Percentiles rank a stretch among this genome's conserved stretches.
Conservation (phyloP, 768 basidiomycete genomes). For the Lenzites betulinus region DNA sequence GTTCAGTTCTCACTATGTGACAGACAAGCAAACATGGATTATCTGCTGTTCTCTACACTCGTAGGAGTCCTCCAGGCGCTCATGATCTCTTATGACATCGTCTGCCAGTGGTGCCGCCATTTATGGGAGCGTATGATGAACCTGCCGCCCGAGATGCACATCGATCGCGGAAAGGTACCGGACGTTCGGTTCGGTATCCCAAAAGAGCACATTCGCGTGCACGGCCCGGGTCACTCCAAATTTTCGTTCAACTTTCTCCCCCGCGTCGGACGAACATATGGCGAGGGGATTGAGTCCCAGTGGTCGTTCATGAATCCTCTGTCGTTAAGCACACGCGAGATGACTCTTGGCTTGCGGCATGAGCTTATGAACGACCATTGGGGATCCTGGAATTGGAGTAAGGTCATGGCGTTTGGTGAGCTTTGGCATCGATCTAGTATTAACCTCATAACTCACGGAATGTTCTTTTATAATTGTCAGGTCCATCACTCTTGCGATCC, state of each 20-base stretch:
- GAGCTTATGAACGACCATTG: slow-evolving; percentile 25
- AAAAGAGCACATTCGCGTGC: slow-evolving; percentile 37
- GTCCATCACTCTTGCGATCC: no score
- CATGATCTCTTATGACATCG: slow-evolving; percentile 27
- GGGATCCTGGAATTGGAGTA: slow-evolving; percentile 34
- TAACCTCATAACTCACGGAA: no score
- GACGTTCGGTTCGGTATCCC: slow-evolving; percentile 28
- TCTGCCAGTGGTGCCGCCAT: slow-evolving; percentile 33
- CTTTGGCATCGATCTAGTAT: not conserved
- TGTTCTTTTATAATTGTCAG: no score
- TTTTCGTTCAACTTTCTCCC: slow-evolving; percentile 34
- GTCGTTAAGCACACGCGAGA: slow-evolving; percentile 17
- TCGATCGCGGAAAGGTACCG: not conserved
- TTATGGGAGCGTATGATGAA: slow-evolving; percentile 23
- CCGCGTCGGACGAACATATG: slow-evolving; percentile 23
- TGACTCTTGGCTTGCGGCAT: slow-evolving; percentile 17
- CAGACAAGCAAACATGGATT: slow-evolving; percentile 26
- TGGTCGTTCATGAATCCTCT: slow-evolving; percentile 22
- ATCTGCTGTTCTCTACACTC: slow-evolving; percentile 16
- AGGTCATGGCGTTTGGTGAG: slow-evolving; percentile 26
- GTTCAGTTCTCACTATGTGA: not conserved
- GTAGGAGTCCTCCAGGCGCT: not conserved
- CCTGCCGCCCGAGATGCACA: not conserved
- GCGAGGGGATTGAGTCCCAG: slow-evolving; percentile 28
- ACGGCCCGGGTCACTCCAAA: slow-evolving; percentile 28